Conservation (phyloP, 1,284 basidiomycete genomes). For the Microbotryum scabiosae region DNA sequence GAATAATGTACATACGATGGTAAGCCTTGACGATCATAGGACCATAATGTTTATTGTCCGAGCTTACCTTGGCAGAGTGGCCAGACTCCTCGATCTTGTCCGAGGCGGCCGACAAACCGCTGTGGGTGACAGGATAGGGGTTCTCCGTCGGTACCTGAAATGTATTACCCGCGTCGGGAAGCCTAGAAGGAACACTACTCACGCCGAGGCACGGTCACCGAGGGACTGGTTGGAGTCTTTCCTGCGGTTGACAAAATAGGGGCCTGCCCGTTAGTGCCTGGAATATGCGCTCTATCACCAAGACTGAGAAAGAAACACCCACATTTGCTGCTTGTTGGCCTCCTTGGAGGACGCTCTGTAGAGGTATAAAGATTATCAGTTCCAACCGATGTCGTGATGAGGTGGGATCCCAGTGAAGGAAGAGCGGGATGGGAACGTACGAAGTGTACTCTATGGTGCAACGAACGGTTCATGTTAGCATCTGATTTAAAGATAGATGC, state of each 20-base stretch:
- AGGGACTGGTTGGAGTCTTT: too few species aligned
- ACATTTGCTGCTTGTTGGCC: not conserved
- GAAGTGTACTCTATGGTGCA: not conserved
- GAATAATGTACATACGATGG: not conserved
- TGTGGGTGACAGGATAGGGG: not conserved
- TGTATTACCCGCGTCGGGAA: too few species aligned
- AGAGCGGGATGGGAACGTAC: conserved; percentile 5
- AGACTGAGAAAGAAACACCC: too few species aligned
- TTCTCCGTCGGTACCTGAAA: too few species aligned
- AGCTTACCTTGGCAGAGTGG: not conserved
- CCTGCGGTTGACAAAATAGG: too few species aligned
- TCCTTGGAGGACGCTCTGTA: too few species aligned
- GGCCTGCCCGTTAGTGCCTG: too few species aligned
- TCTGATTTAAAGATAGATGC: not conserved
- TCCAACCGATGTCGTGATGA: not conserved
- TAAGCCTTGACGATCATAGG: not conserved
- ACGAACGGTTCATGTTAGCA: not conserved
- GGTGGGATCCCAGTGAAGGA: too few species aligned
- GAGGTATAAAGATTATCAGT: not conserved
- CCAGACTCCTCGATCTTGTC: not conserved
- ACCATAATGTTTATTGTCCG: not conserved
- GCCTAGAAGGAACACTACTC: too few species aligned
- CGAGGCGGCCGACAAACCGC: not conserved
- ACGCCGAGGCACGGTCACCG: too few species aligned
- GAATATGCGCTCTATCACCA: too few species aligned